Percentiles rank a stretch among this genome's conserved stretches.
Evolutionary conservation across 2,329 filamentous ascomycete genomes (phyloP).

Genomic region (Orbilia javanica): DNA sequence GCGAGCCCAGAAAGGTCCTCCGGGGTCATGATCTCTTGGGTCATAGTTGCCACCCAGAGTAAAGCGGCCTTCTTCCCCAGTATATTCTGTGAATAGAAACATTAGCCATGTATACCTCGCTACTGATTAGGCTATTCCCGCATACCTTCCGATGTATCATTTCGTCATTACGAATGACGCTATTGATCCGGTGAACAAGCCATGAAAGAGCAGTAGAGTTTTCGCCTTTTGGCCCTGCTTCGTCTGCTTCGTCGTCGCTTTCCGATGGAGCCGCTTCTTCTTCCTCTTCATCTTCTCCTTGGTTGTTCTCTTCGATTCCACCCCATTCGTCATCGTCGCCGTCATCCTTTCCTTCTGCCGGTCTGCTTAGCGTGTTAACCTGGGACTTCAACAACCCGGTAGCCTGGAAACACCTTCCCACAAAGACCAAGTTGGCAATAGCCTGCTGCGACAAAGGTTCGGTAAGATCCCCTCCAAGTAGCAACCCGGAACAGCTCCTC

Average conservation of each 20-base stretch:
- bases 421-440: slow-evolving; percentile 84
- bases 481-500: slow-evolving; percentile 71
- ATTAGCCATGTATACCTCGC: neutral
- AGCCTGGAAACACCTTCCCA: slow-evolving; percentile 75
- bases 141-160: slow-evolving; percentile 61
- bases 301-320: slow-evolving; percentile 65
- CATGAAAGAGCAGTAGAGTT: slow-evolving; percentile 74
- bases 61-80: slow-evolving; percentile 62
- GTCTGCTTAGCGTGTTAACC: neutral
- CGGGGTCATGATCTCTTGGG: slow-evolving; percentile 66
- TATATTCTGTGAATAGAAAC: slow-evolving; percentile 50
- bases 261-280: slow-evolving; percentile 67
- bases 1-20: slow-evolving; percentile 74
- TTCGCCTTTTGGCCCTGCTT: slow-evolving; percentile 65
- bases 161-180: slow-evolving; percentile 80
- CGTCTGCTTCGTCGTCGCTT: slow-evolving; percentile 66
- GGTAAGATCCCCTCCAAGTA: slow-evolving; percentile 75
- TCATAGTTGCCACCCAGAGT: slow-evolving; percentile 63
- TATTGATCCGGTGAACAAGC: slow-evolving; percentile 82
- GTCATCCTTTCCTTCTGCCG: slow-evolving; percentile 63
- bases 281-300: slow-evolving; percentile 64
- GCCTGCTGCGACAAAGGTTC: slow-evolving; percentile 83
- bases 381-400: slow-evolving; percentile 69
- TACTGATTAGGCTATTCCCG: neutral
- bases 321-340: slow-evolving; percentile 66